Evolutionary conservation across 129 eudicot genomes (phyloP).

Genomic region (Rutidosis leptorrhynchoides): DNA sequence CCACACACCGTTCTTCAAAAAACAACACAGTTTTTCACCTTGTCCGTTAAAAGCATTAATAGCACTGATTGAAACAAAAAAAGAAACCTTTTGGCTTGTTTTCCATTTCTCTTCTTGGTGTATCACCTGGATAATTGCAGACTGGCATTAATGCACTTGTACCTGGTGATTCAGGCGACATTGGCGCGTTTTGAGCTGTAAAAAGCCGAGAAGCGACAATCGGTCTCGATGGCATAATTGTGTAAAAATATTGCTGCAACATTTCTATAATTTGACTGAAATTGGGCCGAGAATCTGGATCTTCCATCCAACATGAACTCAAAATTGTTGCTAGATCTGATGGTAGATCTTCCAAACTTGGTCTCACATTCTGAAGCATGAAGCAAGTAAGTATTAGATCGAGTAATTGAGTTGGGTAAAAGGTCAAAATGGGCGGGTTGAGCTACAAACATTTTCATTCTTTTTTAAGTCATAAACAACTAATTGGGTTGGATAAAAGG

Average conservation of each 20-base stretch:
- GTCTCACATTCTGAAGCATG: conserved; percentile 49
- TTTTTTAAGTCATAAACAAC: no score
- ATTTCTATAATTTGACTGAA: conserved; percentile 55
- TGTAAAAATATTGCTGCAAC: conserved; percentile 47
- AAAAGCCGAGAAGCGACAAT: conserved; percentile 48
- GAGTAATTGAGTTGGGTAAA: background rate
- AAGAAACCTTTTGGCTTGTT: conserved; percentile 50
- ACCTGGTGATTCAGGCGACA: conserved; percentile 65
- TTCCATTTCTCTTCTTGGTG: conserved; percentile 39
- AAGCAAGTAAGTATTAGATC: conserved; percentile 15
- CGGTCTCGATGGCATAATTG: conserved; percentile 38
- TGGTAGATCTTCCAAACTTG: conserved; percentile 50
- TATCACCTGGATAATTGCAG: conserved; percentile 43
- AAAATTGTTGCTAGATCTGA: conserved; percentile 44
- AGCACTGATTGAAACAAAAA: conserved; percentile 51
- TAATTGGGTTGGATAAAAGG: background rate
- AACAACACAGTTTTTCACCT: conserved; percentile 39
- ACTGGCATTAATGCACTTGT: conserved; percentile 54
- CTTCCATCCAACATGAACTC: conserved; percentile 62
- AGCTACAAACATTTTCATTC: background rate
- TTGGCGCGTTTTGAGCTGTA: conserved; percentile 35
- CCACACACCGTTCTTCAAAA: conserved; percentile 29
- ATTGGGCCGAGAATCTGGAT: conserved; percentile 51
- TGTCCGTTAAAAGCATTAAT: conserved; percentile 30
- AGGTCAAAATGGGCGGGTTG: background rate